Evolutionary conservation across 2,329 filamentous ascomycete species (phyloP), one percentile per base, ranked within the genome.

Genomic region (Fusarium nematophilum): DNA sequence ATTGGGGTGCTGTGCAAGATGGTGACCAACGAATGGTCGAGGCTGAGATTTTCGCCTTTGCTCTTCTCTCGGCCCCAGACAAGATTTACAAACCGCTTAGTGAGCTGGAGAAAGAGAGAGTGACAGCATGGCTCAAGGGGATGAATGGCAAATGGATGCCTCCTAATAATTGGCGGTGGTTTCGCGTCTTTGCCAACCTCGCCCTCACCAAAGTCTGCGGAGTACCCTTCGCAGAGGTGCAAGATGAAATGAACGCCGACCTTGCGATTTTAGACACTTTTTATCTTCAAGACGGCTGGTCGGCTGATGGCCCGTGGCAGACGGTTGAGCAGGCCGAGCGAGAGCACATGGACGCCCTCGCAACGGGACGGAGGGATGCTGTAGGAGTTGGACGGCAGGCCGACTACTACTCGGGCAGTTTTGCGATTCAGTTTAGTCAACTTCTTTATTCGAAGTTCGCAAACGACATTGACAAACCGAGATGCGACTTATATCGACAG

Each of bases 21-120:
- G 73, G 73, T 15, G 81, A 84, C 42, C 82, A 85, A 60, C 68
- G 81, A 2, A 85, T 84, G 82, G 82, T 84, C 0, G 82, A 85
- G 59, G 77, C 80, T 33, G 82, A 84, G 61, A 79, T 80, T 21
- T 74, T 84, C 4, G 76, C 80, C 0, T 82, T 79, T 62, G 79
- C 80, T 0, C 68, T 85, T 1, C 70, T 84, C 1, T 67, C 72
- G 3, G 77, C 79, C 0, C 80, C 81, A 2, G 63, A 72, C 1
- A 54, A 33, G 4, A 63, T 70, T 3, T 77, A 81, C 56, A 70
- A 70, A 9, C 60, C 65, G 0, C 62, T 79, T 6, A 68, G 52
- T 1, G 46, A 65, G 0, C n/a, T 49, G 4, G 67, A 71, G 4
- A 77, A 75, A 26, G 13, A 26, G 0, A 78, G 81, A 10, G 64